Base-by-base conservation (phyloP, 169 alveolate genomes). In the Toxoplasma gondii region DNA sequence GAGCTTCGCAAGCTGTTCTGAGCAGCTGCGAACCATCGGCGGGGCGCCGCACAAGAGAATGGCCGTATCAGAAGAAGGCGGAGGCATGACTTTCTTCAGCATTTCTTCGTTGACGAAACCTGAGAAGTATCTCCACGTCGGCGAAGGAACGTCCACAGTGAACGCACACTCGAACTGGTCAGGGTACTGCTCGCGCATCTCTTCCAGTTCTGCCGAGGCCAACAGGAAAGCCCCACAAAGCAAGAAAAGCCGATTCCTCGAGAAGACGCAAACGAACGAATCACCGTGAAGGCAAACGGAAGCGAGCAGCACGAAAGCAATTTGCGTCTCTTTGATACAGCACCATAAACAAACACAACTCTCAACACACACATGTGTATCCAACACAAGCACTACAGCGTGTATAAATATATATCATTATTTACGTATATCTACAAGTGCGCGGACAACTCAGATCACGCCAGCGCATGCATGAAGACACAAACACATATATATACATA, bases 11-110 rank as follows among this genome's bases (percentile, higher is more conserved):
- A 95, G 81, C 16, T 92, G 83, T 10, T 93, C 91, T 16, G 22
- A 1, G 90, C 95, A 93, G 43, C 64, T 34, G 69, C 91, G 84
- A 38, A 94, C 91, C 98, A 97, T 97, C 43, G 96, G 94, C 45
- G 96, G 97, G 27, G 98, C 98, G 70, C 98, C 98, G 93, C 98
- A 97, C 82, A 92, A 88, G 43, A 96, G 39, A 54, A 97, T 94
- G 4, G 97, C 19, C 4, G 98, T 94, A 34, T 95, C 98, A 31
- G 41, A 88, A 0, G 95, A 41, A 17, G 97, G 97, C 0, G 94
- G 91, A 36, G 98, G 98, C 95, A 97, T 94, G 41, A 92, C 9
- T 7, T 69, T 84, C 41, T 69, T 27, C 17, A 97, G 81, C 97
- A 97, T 96, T 70, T 90, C 96, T 81, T 81, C 44, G 34, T 95